Evolutionary conservation across 1,284 basidiomycete genomes (phyloP).

Genomic region (Stygiomarasmius scandens): DNA sequence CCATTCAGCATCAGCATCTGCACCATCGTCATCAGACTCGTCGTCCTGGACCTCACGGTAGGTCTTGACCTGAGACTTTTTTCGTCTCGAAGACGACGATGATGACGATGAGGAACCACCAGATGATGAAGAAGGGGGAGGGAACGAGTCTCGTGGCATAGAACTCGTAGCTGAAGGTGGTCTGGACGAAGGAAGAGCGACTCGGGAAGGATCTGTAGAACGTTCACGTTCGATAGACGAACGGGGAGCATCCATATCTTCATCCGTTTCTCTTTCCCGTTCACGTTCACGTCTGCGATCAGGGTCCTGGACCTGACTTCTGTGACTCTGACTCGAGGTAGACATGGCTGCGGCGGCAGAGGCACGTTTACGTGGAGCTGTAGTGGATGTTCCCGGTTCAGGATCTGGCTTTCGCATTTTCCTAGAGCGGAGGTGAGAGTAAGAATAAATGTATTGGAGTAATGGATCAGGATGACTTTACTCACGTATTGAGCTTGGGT

Average conservation of each 20-base stretch:
- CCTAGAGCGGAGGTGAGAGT: conserved; percentile 37
- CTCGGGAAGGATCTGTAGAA: conserved; percentile 29
- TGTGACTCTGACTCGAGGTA: conserved; percentile 23
- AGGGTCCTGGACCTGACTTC: conserved; percentile 21
- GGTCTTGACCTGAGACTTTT: conserved; percentile 6
- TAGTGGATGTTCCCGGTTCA: conserved; percentile 36
- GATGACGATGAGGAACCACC: neutral
- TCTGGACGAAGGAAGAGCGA: conserved; percentile 35
- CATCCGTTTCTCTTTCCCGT: conserved; percentile 19
- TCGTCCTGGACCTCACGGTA: conserved; percentile 11
- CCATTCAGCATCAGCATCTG: conserved; percentile 14
- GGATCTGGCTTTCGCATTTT: conserved; percentile 91
- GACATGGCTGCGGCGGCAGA: conserved; percentile 39
- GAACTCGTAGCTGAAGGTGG: neutral
- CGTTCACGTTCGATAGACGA: conserved; percentile 22
- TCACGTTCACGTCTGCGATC: conserved; percentile 3
- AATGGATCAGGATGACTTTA: conserved; percentile 37
- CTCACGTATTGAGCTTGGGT: conserved; percentile 85
- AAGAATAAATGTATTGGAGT: conserved; percentile 6
- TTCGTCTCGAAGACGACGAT: neutral
- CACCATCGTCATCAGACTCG: conserved; percentile 12
- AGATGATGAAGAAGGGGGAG: neutral
- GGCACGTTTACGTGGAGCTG: conserved; percentile 36
- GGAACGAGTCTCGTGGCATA: neutral
- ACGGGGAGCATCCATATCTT: conserved; percentile 31